These are phyloP conservation scores for Aspergillus homomorphus DNA, from an alignment of 495 filamentous ascomycete species.

Conservation along the genomic window DNA sequence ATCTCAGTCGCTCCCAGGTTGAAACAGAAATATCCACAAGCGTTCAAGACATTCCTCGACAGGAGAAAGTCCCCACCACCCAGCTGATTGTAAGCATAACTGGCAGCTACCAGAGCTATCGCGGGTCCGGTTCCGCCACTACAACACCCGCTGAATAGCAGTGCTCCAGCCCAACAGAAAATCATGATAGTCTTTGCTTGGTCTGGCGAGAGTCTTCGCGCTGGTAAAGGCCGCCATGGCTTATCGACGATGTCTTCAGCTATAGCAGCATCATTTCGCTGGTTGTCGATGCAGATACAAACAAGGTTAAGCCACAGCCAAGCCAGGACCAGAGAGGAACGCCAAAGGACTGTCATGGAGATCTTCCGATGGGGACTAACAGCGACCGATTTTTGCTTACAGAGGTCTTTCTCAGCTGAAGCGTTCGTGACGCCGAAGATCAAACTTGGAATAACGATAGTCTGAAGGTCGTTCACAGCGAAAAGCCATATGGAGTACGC, in stretches of 20 bases:
- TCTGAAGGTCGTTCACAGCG: too few species aligned
- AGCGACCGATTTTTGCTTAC: too few species aligned
- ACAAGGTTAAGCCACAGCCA: background rate
- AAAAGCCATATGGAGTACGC: too few species aligned
- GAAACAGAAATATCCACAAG: conserved; percentile 35
- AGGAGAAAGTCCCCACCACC: conserved; percentile 37
- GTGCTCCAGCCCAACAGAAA: too few species aligned
- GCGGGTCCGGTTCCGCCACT: conserved; percentile 36
- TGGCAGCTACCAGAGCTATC: conserved; percentile 24
- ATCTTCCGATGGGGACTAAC: too few species aligned
- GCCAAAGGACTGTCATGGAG: too few species aligned
- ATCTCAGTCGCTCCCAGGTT: conserved; percentile 28
- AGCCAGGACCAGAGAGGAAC: background rate
- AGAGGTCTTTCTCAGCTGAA: too few species aligned
- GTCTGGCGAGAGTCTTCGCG: conserved; percentile 30
- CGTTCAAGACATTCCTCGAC: conserved; percentile 45
- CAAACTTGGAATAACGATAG: too few species aligned
- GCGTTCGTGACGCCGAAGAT: too few species aligned
- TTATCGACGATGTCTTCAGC: conserved; percentile 56
- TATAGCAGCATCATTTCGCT: conserved; percentile 43
- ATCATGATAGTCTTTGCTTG: conserved; percentile 33
- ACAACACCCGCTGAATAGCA: conserved; percentile 23
- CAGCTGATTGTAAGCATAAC: conserved; percentile 52
- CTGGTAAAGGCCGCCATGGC: conserved; percentile 53
- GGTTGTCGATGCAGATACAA: conserved; percentile 30